Percentiles rank a stretch among this genome's conserved stretches.
These are phyloP conservation scores for Mucor ambiguus DNA, from an alignment of 371 early-diverging fungal species.

Conservation along the genomic window DNA sequence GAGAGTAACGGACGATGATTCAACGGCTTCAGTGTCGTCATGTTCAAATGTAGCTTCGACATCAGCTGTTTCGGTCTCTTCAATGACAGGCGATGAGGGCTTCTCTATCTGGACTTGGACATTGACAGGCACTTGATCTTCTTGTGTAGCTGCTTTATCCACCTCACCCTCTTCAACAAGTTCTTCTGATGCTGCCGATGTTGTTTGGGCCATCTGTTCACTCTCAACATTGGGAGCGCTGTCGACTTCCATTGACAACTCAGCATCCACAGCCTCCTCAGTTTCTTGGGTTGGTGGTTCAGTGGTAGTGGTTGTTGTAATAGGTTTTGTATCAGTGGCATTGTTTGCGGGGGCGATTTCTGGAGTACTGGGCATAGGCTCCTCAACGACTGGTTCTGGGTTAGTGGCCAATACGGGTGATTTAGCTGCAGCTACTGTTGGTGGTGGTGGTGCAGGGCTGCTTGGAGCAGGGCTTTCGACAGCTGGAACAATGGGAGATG, in stretches of 20 bases:
- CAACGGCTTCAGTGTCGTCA: background rate
- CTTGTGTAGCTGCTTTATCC: too few species aligned
- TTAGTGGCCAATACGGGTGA: background rate
- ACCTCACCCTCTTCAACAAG: background rate
- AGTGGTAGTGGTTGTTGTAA: background rate
- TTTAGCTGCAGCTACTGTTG: too few species aligned
- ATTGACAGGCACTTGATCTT: background rate
- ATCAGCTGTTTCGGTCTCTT: background rate
- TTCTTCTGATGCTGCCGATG: background rate
- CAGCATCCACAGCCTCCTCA: background rate
- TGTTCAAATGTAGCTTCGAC: background rate
- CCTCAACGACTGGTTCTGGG: background rate
- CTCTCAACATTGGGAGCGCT: background rate
- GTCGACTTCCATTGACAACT: background rate
- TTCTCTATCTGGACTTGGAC: background rate
- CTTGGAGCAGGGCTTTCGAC: background rate
- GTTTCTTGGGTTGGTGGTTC: background rate
- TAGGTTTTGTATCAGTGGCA: background rate
- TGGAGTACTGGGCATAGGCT: background rate
- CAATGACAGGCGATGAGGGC: background rate
- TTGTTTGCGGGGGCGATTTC: background rate
- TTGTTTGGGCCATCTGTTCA: background rate
- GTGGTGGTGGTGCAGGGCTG: background rate
- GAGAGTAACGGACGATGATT: too few species aligned
- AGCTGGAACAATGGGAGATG: background rate